Evolutionary conservation across 371 early-diverging fungal genomes (phyloP).

Genomic region (Rhizopus arrhizus): DNA sequence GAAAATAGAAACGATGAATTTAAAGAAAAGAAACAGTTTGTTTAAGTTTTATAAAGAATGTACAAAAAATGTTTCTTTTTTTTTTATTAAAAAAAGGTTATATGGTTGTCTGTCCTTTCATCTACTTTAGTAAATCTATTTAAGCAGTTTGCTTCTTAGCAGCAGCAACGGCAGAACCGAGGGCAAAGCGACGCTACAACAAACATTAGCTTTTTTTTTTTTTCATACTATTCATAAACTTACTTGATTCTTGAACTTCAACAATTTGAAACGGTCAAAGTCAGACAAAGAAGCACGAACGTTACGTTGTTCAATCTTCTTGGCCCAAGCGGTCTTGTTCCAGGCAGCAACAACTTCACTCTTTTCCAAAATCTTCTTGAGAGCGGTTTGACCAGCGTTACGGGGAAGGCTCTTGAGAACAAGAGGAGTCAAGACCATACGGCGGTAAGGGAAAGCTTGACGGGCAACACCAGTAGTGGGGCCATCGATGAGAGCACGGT

Average conservation of each 20-base stretch:
- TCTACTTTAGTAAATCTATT: constrained; percentile 4
- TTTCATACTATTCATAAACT: neutral
- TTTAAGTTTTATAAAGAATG: no score
- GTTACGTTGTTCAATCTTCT: constrained; percentile 85
- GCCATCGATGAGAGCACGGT: constrained; percentile 95
- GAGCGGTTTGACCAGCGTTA: constrained; percentile 71
- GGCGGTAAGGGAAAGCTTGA: constrained; percentile 84
- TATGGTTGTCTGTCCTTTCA: no score
- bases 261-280: constrained; percentile 97
- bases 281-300: constrained; percentile 82
- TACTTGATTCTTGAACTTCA: constrained; percentile 81
- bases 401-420: constrained; percentile 87
- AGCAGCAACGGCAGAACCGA: constrained; percentile 40
- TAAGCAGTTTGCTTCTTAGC: constrained; percentile 56
- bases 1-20: no score
- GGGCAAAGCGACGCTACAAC: constrained; percentile 45
- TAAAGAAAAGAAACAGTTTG: no score
- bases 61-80: no score
- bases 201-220: constrained; percentile 1
- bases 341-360: constrained; percentile 78
- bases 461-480: constrained; percentile 95
- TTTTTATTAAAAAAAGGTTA: no score
- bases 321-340: constrained; percentile 90
- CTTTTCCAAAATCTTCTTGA: constrained; percentile 85
- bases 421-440: constrained; percentile 86